Base-by-base conservation (phyloP, 2,329 filamentous ascomycete species). In the Stemphylium beticola region DNA sequence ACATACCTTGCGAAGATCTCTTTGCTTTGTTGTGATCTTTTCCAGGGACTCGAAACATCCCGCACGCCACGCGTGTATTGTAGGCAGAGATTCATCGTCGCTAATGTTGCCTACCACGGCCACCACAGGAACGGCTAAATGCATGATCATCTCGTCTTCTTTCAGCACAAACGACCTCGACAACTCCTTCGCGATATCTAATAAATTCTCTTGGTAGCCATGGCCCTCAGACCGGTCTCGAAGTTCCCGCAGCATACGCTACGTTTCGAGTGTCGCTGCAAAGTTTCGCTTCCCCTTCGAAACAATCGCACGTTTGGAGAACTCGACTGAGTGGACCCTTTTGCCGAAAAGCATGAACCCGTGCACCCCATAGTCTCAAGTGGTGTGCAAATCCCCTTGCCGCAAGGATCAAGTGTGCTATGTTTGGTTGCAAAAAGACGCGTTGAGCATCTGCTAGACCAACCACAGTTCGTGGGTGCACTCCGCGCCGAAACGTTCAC, bases 241-340 rank as follows among this genome's bases (percentile, higher is more conserved):
- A 44, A 39, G 33, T 31, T 44, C 20, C 46, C 37, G 39, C 33
- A 11, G 29, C 26, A 17, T 54, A 39, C 51, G 51, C 39, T 54
- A 50, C 39, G 51, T 54, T 50, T 54, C 51, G 51, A 44, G 50
- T 53, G 51, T 54, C 39, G 33, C 15, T 41, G 24, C 31, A 54
- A 43, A 50, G 45, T 54, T 54, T 54, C 39, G 45, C 45, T 49
- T 54, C 45, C 22, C 22, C 45, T 39, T 14, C 46, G 40, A 50
- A 54, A 54, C 51, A 50, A 33, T 20, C 20, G 51, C 39, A 34
- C 22, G 51, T 54, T 54, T 54, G 51, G 51, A 53, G 46, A 43
- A 15, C 10, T n/a, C 29, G 45, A 43, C 48, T 11, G 48, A 43
- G 45, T 37, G 8, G 26, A 33, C 22, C 31, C 47, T 24, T 40